Evolutionary conservation across 208 protist species (phyloP), one percentile per base, ranked within the genome.

Genomic region (Strigomonas galati): DNA sequence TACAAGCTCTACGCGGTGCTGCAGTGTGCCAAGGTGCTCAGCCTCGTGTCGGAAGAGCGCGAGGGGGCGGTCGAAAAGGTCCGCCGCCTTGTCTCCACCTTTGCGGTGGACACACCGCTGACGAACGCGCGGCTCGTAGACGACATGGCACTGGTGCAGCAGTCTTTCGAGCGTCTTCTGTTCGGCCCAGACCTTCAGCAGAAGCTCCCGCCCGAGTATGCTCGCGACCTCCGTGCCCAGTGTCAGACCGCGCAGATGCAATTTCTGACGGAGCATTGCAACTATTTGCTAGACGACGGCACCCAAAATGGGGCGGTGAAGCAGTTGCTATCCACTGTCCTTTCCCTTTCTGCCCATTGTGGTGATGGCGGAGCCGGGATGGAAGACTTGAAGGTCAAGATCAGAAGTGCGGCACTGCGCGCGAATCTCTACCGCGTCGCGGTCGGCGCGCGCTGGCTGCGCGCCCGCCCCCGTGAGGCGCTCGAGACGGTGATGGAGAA

Each of bases 341-440:
- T 32, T 17, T 46, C 51, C 1, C 28, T 55, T 1, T 27, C 31
- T 21, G 54, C 31, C 54, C 3, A 1, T 30, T 12, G 31, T 15
- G 14, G 40, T 15, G 14, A 15, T 15, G 40, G 12, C 6, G 40
- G 40, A 15, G 40, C 1, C 15, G 40, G 5, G 14, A 3, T 44
- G 6, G 23, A 35, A 3, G 28, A 35, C 44, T 1, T 19, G 2
- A 26, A 19, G 28, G 24, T n/a, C 1, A 17, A 19, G 12, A 46
- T 46, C 40, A 9, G 40, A 19, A 46, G 40, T 19, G 40, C 48
- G 2, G 61, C 61, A 1, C 40, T 65, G 48, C 61, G 61, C 28
- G 61, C 61, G 28, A 65, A 65, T 27, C 61, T 65, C 19, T 65
- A 57, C 49, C 61, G 61, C 5, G 48, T 65, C n/a, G 61, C 61